phyloP scores from a whole-genome alignment of 306 rosid genomes.

The Citrullus mucosospermus region DNA sequence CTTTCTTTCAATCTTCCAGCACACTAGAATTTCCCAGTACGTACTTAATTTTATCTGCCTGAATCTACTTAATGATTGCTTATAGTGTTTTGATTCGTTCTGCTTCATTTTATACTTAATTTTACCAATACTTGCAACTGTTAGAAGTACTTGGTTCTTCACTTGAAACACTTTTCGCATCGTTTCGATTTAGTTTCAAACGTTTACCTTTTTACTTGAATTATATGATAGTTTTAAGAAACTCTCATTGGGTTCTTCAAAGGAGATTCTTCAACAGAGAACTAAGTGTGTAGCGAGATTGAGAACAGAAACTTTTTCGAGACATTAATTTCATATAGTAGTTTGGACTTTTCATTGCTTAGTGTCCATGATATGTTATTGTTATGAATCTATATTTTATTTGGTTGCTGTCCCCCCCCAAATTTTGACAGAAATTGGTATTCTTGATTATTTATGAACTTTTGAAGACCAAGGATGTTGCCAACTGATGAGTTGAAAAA shows the following conservation, averaged over 20 bases:
- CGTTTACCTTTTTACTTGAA: no score
- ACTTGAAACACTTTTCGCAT: no score
- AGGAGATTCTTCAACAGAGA: background rate
- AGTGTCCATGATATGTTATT: background rate
- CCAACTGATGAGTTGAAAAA: constrained; percentile 29
- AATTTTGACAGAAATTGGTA: background rate
- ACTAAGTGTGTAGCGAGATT: background rate
- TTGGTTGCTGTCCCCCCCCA: background rate
- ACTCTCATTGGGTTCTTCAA: background rate
- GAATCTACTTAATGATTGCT: no score
- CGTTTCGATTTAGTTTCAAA: no score
- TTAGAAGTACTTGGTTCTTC: no score
- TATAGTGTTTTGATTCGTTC: no score
- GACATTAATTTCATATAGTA: background rate
- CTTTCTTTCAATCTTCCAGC: background rate
- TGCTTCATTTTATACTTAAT: no score
- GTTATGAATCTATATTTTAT: background rate
- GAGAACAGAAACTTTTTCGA: background rate
- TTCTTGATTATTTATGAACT: background rate
- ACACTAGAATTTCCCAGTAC: background rate
- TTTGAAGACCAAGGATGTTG: constrained; percentile 36
- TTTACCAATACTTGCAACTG: no score
- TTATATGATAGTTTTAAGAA: no score
- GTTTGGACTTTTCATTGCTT: background rate
- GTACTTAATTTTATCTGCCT: no score